Base-by-base conservation (phyloP, 2,329 filamentous ascomycete genomes). In the Mariannaea sp. region DNA sequence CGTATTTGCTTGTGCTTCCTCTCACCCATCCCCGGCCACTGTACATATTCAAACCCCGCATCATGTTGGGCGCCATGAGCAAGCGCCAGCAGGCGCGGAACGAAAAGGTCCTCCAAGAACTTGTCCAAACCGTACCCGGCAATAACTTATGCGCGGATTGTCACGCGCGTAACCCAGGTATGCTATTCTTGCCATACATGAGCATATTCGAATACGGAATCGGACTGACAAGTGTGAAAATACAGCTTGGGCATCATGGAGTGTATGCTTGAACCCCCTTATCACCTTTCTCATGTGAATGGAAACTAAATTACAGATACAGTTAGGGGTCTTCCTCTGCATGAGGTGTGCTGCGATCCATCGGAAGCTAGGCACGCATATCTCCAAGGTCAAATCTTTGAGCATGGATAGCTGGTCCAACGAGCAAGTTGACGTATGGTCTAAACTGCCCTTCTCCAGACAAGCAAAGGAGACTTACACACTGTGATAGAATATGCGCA, bases 71-170 rank as follows among this genome's bases (percentile, higher is more conserved):
- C 49, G 80, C 85, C 38, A 80, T 95, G 72, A 96, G 87, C 80
- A 99, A 97, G 82, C 91, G 94, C 75, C 91, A 97, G 78, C 93
- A 97, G 81, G 91, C 89, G 80, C 92, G 94, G 75, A 97, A 99
- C 74, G 94, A 99, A 79, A 90, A 90, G 71, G 80, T 85, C 50
- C 80, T 99, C 62, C 91, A 97, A 69, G 93, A 97, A 41, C 83
- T 99, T 59, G 87, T 97, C 62, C 89, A 89, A 62, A 85, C 79
- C 30, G 65, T 96, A 8, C 84, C 92, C 7, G 94, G 94, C 54
- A 99, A 99, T 77, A 92, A 94, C 71, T 79, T 85, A 67, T 99
- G 94, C 77, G 94, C 94, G 59, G 94, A 99, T 75, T 99, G 94
- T 76, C 83, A 87, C 70, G 87, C 91, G 56, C 86, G 86, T 71